Evolutionary conservation across 345 rosid genomes (phyloP).

Genomic region (Citrus australasica): DNA sequence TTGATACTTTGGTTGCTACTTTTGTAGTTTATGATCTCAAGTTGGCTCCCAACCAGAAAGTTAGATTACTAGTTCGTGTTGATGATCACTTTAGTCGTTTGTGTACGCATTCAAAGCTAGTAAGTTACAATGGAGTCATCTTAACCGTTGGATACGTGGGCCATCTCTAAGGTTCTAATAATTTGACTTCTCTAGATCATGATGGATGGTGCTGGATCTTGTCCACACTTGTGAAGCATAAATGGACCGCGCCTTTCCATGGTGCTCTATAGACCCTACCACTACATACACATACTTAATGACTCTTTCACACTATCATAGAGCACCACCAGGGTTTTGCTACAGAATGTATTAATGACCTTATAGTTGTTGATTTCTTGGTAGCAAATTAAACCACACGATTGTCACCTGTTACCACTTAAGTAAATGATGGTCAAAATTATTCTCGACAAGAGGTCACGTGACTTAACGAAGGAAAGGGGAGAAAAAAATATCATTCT

Average conservation of each 20-base stretch:
- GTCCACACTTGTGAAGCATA: constrained; percentile 57
- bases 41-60: constrained; percentile 16
- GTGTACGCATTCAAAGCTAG: no score
- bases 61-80: neutral
- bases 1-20: neutral
- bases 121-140: constrained; percentile 10
- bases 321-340: neutral
- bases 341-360: no score
- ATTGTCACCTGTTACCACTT: no score
- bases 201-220: constrained; percentile 58
- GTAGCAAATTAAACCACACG: no score
- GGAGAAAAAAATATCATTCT: no score
- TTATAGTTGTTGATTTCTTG: no score
- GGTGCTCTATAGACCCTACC: constrained; percentile 37
- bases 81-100: neutral
- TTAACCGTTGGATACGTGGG: constrained; percentile 25
- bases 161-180: constrained; percentile 2
- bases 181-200: constrained; percentile 27
- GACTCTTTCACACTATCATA: no score
- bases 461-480: no score
- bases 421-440: no score
- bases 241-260: constrained; percentile 37
- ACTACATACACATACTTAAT: neutral
- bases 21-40: neutral
- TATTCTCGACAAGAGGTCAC: no score